A percentile compares a stretch with the other conserved stretches of the same genome.
Conservation (phyloP, 2,329 filamentous ascomycete species). For the Colletotrichum lentis region DNA sequence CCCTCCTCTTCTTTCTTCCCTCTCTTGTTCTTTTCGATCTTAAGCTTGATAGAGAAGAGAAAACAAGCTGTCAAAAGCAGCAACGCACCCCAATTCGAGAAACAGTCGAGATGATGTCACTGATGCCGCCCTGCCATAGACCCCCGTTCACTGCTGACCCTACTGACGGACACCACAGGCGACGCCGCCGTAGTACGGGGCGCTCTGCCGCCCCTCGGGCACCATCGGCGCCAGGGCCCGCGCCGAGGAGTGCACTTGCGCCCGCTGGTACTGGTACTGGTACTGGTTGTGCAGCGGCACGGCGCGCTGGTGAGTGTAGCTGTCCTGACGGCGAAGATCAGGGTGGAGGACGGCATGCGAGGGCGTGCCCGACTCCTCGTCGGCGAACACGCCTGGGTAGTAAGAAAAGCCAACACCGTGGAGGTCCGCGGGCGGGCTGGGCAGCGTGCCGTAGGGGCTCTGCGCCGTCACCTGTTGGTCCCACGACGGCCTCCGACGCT, state of each 20-base stretch:
- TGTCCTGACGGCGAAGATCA: neutral
- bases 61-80: too few species aligned
- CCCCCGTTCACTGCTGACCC: neutral
- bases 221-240: neutral
- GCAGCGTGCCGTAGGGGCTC: neutral
- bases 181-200: neutral
- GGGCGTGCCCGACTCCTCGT: neutral
- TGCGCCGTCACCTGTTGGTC: neutral
- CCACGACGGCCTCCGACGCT: neutral
- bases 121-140: too few species aligned
- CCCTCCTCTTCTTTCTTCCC: too few species aligned
- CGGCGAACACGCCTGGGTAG: neutral
- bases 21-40: too few species aligned
- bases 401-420: neutral
- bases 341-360: neutral
- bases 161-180: neutral
- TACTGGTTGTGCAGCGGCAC: neutral
- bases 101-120: too few species aligned
- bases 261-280: neutral
- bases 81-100: too few species aligned
- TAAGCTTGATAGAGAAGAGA: too few species aligned
- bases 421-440: constrained; percentile 15
- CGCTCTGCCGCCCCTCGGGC: constrained; percentile 1
- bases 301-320: neutral
- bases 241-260: neutral